These are phyloP conservation scores for Cryphonectria nitschkei DNA, from an alignment of 2,329 filamentous ascomycete species.

Conservation along the genomic window DNA sequence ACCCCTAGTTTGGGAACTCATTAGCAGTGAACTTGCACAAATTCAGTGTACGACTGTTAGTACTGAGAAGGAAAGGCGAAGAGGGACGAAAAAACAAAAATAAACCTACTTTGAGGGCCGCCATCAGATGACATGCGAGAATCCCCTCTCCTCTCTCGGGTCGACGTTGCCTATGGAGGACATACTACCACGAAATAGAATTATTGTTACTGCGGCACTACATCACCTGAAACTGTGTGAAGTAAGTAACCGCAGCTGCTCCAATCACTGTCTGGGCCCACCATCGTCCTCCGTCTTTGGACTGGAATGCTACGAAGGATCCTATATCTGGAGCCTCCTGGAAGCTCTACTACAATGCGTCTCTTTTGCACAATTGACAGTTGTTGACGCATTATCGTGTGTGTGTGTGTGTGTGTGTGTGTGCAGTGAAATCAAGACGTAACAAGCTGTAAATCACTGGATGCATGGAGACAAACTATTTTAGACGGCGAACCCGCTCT, in stretches of 20 bases:
- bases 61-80: neutral
- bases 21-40: neutral
- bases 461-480: neutral
- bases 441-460: neutral
- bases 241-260: neutral
- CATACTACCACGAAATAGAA: neutral
- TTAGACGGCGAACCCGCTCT: neutral
- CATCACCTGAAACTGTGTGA: neutral
- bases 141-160: too few species aligned
- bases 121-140: too few species aligned
- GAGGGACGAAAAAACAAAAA: neutral
- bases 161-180: conserved; percentile 5
- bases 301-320: neutral
- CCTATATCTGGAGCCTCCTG: neutral
- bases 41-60: neutral
- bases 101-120: too few species aligned
- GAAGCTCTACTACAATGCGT: neutral
- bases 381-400: neutral
- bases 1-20: neutral
- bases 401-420: too few species aligned
- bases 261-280: neutral
- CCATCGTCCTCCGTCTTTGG: neutral
- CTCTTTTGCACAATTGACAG: too few species aligned
- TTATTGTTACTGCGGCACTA: neutral
- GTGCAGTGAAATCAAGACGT: neutral